phyloP scores from a whole-genome alignment of 768 basidiomycete species.

The Boletus fagicola region DNA sequence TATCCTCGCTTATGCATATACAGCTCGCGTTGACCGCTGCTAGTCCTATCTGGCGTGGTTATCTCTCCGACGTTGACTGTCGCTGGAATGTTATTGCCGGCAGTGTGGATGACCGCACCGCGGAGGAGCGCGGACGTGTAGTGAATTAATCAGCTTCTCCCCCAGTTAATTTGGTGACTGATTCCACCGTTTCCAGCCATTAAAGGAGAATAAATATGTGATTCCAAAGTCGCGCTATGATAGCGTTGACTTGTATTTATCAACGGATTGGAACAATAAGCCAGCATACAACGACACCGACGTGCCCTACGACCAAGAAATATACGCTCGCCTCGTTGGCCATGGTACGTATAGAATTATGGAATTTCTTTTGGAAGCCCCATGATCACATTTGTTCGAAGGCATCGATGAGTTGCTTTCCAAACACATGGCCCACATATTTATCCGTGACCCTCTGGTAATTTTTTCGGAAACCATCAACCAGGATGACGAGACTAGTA shows the following conservation, averaged over 20 bases:
- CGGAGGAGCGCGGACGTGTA: slow-evolving; percentile 81
- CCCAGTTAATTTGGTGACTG: slow-evolving; percentile 4
- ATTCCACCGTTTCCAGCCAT: slow-evolving; percentile 49
- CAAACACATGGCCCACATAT: slow-evolving; percentile 91
- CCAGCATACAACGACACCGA: slow-evolving; percentile 92
- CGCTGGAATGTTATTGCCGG: slow-evolving; percentile 99
- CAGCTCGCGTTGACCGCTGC: slow-evolving; percentile 93
- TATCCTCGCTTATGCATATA: slow-evolving; percentile 1
- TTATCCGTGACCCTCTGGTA: slow-evolving; percentile 96
- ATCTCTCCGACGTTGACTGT: slow-evolving; percentile 95
- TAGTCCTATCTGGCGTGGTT: slow-evolving; percentile 92
- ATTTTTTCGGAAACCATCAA: slow-evolving; percentile 92
- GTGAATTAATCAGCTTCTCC: slow-evolving; percentile 47
- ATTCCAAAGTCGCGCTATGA: slow-evolving; percentile 99
- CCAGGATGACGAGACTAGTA: slow-evolving; percentile 84
- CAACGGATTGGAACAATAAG: slow-evolving; percentile 80
- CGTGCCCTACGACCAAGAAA: slow-evolving; percentile 72
- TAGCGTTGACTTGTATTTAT: slow-evolving; percentile 92
- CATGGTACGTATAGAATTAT: slow-evolving; percentile 52
- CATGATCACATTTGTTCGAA: slow-evolving; percentile 29
- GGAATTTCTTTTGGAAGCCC: background rate
- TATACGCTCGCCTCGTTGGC: slow-evolving; percentile 68
- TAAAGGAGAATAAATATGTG: slow-evolving; percentile 66
- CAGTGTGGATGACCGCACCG: slow-evolving; percentile 96
- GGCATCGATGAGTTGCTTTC: slow-evolving; percentile 86